Conservation (phyloP, 1,284 basidiomycete genomes). For the Malassezia yamatoensis region DNA sequence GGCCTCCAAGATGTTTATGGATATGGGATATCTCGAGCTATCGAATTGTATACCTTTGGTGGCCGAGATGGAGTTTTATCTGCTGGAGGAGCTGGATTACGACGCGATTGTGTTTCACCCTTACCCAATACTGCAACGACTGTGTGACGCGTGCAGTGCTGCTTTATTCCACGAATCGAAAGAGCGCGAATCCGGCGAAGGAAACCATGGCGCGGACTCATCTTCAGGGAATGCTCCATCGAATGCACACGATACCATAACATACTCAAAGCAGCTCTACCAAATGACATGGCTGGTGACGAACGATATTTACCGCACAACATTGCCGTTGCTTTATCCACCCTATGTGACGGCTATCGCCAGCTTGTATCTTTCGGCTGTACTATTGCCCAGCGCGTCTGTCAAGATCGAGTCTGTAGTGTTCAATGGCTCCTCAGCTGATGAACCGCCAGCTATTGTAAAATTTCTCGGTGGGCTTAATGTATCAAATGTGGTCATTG, state of each 20-base stretch:
- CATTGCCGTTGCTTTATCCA: constrained; percentile 78
- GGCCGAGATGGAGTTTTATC: constrained; percentile 97
- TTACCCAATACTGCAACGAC: constrained; percentile 62
- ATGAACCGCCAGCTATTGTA: constrained; percentile 44
- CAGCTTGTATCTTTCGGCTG: constrained; percentile 62
- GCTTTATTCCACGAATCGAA: not conserved
- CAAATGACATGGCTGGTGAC: constrained; percentile 67
- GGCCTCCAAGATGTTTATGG: constrained; percentile 52
- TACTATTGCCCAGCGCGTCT: constrained; percentile 18
- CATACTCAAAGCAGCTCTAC: constrained; percentile 20
- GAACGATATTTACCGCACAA: constrained; percentile 88
- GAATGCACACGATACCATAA: no score
- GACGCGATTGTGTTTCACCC: constrained; percentile 88
- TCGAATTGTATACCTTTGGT: constrained; percentile 69
- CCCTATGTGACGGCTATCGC: constrained; percentile 88
- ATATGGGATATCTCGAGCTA: constrained; percentile 51
- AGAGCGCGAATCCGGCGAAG: not conserved
- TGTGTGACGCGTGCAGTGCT: constrained; percentile 5
- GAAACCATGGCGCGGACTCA: not conserved
- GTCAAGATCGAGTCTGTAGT: not conserved
- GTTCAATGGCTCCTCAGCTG: not conserved
- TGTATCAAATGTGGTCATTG: constrained; percentile 67
- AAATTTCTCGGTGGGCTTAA: constrained; percentile 76
- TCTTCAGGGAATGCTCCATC: not conserved
- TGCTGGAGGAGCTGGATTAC: constrained; percentile 90